Percentiles rank a stretch among this genome's conserved stretches.
These are phyloP conservation scores for Pseudogymnoascus sp. DNA, from an alignment of 2,329 filamentous ascomycete genomes.

Conservation along the genomic window DNA sequence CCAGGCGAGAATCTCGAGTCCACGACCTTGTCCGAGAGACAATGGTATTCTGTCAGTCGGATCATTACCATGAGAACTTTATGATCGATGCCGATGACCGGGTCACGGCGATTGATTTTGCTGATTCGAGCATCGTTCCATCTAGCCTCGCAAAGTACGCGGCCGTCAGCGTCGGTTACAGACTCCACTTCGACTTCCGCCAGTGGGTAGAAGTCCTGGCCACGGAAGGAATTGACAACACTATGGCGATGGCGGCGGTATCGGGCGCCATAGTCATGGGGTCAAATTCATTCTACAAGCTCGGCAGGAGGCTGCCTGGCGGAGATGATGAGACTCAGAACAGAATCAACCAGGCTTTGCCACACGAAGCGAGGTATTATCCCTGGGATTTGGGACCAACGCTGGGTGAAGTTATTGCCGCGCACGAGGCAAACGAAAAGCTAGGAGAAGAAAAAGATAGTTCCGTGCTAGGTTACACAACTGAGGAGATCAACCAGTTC, in stretches of 20 bases:
- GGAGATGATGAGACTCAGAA: neutral
- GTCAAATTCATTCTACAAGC: neutral
- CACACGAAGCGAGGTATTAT: neutral
- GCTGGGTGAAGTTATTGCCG: neutral
- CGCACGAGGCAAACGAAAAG: neutral
- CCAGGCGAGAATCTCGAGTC: constrained; percentile 11
- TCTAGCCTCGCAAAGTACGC: too few relatives aligned
- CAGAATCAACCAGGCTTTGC: neutral
- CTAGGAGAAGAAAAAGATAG: neutral
- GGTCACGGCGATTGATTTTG: constrained; percentile 17
- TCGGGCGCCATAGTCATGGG: neutral
- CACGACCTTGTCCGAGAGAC: constrained; percentile 15
- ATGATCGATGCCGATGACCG: constrained; percentile 15
- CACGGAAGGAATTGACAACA: constrained; percentile 15
- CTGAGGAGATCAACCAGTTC: neutral
- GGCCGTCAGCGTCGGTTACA: too few relatives aligned
- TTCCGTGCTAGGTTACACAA: neutral
- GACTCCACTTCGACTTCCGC: too few relatives aligned
- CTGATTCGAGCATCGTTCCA: constrained; percentile 17
- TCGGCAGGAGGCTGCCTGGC: neutral
- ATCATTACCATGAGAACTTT: constrained; percentile 18
- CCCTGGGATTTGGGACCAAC: neutral
- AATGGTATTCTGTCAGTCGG: constrained; percentile 20
- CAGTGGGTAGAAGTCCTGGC: constrained; percentile 11
- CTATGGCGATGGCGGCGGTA: constrained; percentile 25